Evolutionary conservation across 768 basidiomycete species (phyloP).

Genomic region (Psilocybe cubensis): DNA sequence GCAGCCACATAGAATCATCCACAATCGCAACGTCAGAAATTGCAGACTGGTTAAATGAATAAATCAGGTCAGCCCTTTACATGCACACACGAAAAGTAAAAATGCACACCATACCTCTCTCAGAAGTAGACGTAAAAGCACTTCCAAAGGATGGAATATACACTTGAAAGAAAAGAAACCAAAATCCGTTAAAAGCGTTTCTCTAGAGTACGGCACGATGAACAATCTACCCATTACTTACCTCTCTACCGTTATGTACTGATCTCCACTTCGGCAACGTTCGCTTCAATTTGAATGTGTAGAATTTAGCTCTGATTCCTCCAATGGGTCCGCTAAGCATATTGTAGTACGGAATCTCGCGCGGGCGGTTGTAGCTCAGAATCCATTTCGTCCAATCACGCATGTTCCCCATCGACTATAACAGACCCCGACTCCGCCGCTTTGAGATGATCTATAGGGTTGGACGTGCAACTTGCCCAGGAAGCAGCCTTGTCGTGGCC

Average conservation of each 20-base stretch:
- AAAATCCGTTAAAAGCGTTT: neutral
- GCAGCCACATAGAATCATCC: constrained; percentile 6
- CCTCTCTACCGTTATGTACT: neutral
- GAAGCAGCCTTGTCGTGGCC: constrained; percentile 10
- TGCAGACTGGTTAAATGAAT: neutral
- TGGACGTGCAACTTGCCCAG: neutral
- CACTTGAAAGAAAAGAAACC: neutral
- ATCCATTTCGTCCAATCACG: constrained; percentile 1
- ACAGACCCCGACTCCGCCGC: neutral
- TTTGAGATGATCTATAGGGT: neutral
- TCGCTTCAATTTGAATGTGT: neutral
- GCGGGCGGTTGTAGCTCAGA: neutral
- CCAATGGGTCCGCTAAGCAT: neutral
- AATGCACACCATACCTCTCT: neutral
- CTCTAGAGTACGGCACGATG: neutral
- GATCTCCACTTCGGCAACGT: neutral
- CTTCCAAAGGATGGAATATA: constrained; percentile 4
- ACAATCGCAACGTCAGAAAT: neutral
- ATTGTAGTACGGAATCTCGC: neutral
- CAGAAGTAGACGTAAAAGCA: neutral
- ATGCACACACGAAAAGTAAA: neutral
- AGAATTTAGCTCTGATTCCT: constrained; percentile 1
- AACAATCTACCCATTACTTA: neutral
- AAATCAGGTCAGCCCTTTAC: neutral
- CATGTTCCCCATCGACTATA: neutral